Evolutionary conservation across 2,329 filamentous ascomycete species (phyloP), one percentile per base, ranked within the genome.

Genomic region (Aureobasidium subglaciale): DNA sequence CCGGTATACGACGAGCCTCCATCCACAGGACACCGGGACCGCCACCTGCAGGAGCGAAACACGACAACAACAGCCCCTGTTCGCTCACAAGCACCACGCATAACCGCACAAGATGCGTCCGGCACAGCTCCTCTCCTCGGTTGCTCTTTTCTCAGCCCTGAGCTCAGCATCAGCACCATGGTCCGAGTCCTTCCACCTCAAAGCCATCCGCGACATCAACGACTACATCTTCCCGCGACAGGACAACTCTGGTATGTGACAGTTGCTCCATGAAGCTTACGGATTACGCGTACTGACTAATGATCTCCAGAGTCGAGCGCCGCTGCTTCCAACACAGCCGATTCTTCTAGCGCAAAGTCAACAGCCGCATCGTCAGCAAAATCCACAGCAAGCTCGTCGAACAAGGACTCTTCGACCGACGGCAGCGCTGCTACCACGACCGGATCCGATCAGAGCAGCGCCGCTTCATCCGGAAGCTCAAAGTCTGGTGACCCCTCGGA

Each of bases 41-140:
- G 46, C 46, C 46, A 50, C 46, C 29, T n/a, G 32, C n/a, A 9
- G 1, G 6, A 10, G 16, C 45, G 22, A 50, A 35, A 38, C 46
- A 37, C 46, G 34, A 50, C 46, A 50, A 50, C 43, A 48, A 34
- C 46, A 50, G 30, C 43, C 43, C 43, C 43, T 35, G 25, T 48
- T 15, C 24, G 13, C 9, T n/a, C 13, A 15, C 15, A 37, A 18
- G 15, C 43, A 24, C 18, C 15, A 35, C 43, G 37, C 10, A 11
- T 7, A 15, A 16, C 20, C n/a, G 29, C 32, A n/a, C 62, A 61
- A 59, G 40, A 71, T 71, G 68, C 65, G 68, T 60, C 63, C 68
- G 37, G 61, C 65, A 32, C 59, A 63, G 42, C 42, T 69, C 42
- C 58, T 70, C 42, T 61, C 68, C 29, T 54, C 50, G 20, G 59